phyloP scores from a whole-genome alignment of 176 grass and related monocot species.

The Raddia distichophylla region DNA sequence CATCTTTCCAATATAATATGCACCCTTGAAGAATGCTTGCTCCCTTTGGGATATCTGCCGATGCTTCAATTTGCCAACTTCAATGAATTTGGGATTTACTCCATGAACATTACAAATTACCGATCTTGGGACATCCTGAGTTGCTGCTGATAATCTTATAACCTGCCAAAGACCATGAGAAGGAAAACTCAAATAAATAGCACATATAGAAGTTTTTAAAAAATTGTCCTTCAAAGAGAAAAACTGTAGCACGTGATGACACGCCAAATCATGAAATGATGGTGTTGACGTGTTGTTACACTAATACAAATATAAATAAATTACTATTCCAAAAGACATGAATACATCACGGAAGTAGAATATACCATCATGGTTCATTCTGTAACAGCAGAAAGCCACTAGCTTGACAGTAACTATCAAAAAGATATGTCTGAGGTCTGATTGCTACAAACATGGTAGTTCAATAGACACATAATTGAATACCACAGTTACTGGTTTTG shows the following conservation, averaged over 20 bases:
- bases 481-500: not conserved
- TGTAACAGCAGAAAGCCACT: not conserved
- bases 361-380: not conserved
- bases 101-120: constrained; percentile 95
- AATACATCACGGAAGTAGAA: not conserved
- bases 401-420: not conserved
- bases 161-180: constrained; percentile 56
- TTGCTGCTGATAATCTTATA: constrained; percentile 91
- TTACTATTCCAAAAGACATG: not conserved
- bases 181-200: constrained; percentile 22
- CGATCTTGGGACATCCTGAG: constrained; percentile 88
- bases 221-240: not conserved
- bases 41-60: constrained; percentile 51
- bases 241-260: not conserved
- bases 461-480: not conserved
- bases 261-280: not conserved
- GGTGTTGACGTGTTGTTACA: not conserved
- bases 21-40: constrained; percentile 73
- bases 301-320: not conserved
- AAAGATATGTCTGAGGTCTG: not conserved
- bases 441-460: constrained; percentile 5
- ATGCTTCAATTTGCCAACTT: constrained; percentile 81
- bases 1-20: constrained; percentile 99
- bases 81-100: constrained; percentile 94
- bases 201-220: not conserved